These are phyloP conservation scores for Neonectria neomacrospora DNA, from an alignment of 2,329 filamentous ascomycete species.

Conservation along the genomic window DNA sequence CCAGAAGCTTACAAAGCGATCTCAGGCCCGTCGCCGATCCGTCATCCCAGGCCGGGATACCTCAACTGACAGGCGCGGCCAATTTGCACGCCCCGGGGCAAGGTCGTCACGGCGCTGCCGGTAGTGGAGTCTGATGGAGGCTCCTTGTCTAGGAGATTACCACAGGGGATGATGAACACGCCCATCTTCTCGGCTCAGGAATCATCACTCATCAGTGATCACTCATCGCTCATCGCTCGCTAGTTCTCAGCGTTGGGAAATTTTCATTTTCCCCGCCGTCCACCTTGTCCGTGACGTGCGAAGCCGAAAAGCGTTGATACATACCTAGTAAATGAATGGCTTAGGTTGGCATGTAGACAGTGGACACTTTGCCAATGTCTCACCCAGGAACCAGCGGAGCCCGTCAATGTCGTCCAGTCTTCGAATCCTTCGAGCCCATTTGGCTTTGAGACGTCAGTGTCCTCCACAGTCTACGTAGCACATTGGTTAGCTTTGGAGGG, in stretches of 20 bases:
- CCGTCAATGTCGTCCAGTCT: slow-evolving; percentile 24
- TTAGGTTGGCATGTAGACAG: slow-evolving; percentile 7
- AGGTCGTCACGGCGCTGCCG: slow-evolving; percentile 16
- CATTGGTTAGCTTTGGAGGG: neutral
- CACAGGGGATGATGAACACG: slow-evolving; percentile 14
- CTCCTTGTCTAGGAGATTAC: slow-evolving; percentile 23
- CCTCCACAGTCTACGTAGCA: neutral
- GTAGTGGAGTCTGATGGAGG: slow-evolving; percentile 11
- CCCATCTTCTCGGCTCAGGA: slow-evolving; percentile 3
- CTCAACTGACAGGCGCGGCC: slow-evolving; percentile 20
- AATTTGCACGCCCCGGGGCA: slow-evolving; percentile 5
- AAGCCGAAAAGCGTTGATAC: neutral
- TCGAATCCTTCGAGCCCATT: slow-evolving; percentile 23
- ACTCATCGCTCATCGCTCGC: neutral
- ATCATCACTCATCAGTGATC: neutral
- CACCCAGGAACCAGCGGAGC: slow-evolving; percentile 13
- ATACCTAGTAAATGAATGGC: slow-evolving; percentile 19
- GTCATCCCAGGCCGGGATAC: slow-evolving; percentile 29
- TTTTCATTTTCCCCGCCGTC: slow-evolving; percentile 10
- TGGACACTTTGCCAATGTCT: slow-evolving; percentile 24
- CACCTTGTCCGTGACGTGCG: neutral
- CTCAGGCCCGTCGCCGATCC: slow-evolving; percentile 21
- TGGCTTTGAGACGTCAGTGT: neutral
- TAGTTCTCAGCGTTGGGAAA: slow-evolving; percentile 5
- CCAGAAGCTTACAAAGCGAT: slow-evolving; percentile 37